Conservation (phyloP, 2,329 filamentous ascomycete genomes). For the Aspergillus aculeatinus region DNA sequence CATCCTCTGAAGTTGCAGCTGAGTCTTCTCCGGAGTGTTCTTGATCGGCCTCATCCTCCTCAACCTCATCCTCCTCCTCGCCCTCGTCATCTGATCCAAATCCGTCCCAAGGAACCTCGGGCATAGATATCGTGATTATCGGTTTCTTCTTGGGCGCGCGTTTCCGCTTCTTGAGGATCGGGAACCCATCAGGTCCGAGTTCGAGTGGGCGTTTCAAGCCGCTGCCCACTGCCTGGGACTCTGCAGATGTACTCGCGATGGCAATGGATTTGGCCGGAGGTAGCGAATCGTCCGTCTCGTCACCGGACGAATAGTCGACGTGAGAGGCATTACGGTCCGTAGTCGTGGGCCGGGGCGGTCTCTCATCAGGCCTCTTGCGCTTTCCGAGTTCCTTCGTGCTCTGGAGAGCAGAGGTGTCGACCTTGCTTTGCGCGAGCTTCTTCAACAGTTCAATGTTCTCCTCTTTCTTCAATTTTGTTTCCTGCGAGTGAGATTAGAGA, state of each 20-base stretch:
- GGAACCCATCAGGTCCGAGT: slow-evolving; percentile 72
- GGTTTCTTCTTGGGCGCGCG: slow-evolving; percentile 55
- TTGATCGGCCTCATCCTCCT: slow-evolving; percentile 27
- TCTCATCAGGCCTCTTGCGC: slow-evolving; percentile 62
- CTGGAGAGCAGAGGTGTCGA: slow-evolving; percentile 77
- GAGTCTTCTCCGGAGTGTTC: not conserved
- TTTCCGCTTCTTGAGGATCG: slow-evolving; percentile 79
- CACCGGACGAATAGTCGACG: slow-evolving; percentile 32
- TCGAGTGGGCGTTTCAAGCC: slow-evolving; percentile 87
- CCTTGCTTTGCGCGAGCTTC: slow-evolving; percentile 73
- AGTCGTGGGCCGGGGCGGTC: slow-evolving; percentile 9
- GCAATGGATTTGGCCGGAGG: slow-evolving; percentile 24
- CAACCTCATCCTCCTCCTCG: slow-evolving; percentile 26
- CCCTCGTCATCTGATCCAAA: slow-evolving; percentile 45
- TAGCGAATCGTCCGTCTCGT: slow-evolving; percentile 38
- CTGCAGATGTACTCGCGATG: slow-evolving; percentile 31
- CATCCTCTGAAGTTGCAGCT: slow-evolving; percentile 13
- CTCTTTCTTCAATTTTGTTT: slow-evolving; percentile 91
- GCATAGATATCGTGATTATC: slow-evolving; percentile 22
- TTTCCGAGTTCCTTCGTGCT: slow-evolving; percentile 76
- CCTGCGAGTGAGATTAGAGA: slow-evolving; percentile 45
- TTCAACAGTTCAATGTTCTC: slow-evolving; percentile 82
- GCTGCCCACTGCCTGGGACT: slow-evolving; percentile 53
- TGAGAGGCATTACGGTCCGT: slow-evolving; percentile 24
- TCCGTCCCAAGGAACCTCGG: slow-evolving; percentile 48